phyloP scores from a whole-genome alignment of 495 filamentous ascomycete genomes.

The Monascus purpureus region DNA sequence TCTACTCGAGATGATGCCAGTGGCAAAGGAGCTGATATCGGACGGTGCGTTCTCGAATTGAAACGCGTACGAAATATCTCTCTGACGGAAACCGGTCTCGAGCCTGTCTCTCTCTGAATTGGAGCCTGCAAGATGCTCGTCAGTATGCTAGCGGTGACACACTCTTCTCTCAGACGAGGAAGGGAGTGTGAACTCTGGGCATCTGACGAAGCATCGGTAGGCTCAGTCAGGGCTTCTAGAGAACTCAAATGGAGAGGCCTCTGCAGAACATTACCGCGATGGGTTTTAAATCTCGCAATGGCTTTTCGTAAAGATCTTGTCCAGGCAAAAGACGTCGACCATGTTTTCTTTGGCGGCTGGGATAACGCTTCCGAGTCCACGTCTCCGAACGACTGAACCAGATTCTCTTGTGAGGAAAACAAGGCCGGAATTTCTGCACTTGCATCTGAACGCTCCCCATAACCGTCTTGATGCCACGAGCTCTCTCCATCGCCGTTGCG shows the following conservation, averaged over 20 bases:
- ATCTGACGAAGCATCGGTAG: too few relatives aligned
- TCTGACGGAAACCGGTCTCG: neutral
- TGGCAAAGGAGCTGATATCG: neutral
- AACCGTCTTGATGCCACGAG: too few relatives aligned
- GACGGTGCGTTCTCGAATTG: neutral
- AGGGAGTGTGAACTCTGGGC: neutral
- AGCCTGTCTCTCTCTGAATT: neutral
- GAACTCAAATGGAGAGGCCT: too few relatives aligned
- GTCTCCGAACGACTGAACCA: conserved; percentile 7
- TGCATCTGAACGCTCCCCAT: too few relatives aligned
- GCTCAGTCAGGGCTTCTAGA: too few relatives aligned
- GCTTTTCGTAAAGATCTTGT: conserved; percentile 17
- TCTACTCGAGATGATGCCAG: neutral
- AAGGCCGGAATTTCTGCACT: too few relatives aligned
- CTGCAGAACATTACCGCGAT: too few relatives aligned
- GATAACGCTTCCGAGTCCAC: conserved; percentile 14
- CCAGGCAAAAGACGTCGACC: conserved; percentile 18
- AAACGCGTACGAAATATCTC: too few relatives aligned
- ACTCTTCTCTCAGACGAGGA: neutral
- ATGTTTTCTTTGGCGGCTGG: conserved; percentile 12
- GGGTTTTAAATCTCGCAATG: neutral
- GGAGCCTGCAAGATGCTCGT: neutral
- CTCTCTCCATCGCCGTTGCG: too few relatives aligned
- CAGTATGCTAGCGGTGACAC: neutral
- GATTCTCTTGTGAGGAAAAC: conserved; percentile 26